These are phyloP conservation scores for Linnemannia schmuckeri DNA, from an alignment of 192 early-diverging fungal genomes.

Conservation along the genomic window DNA sequence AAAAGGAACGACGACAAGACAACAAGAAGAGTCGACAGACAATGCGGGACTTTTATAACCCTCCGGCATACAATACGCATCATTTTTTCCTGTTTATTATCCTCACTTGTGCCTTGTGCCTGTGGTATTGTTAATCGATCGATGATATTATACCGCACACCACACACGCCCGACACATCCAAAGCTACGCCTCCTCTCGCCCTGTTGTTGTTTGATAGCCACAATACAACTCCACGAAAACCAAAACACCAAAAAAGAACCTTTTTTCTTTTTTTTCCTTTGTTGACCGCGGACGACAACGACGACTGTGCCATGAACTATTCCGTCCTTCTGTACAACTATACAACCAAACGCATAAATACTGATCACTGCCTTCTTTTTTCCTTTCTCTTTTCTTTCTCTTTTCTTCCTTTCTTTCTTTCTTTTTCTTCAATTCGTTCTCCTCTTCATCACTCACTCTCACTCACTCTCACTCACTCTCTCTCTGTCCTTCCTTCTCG, in stretches of 20 bases:
- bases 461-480: not conserved
- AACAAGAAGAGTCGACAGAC: not conserved
- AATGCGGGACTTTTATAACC: not conserved
- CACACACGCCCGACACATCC: not conserved
- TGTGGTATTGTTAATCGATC: too few species aligned
- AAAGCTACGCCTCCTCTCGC: not conserved
- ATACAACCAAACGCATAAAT: not conserved
- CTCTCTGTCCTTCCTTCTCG: not conserved
- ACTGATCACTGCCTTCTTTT: not conserved
- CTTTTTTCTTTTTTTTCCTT: too few species aligned
- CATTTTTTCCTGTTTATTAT: too few species aligned
- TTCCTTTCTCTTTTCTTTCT: not conserved
- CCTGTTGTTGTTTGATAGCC: too few species aligned
- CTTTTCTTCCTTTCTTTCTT: not conserved
- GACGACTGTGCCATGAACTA: not conserved
- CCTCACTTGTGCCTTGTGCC: too few species aligned
- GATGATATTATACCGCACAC: too few species aligned
- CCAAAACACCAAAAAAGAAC: constrained; percentile 2
- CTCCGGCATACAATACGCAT: too few species aligned
- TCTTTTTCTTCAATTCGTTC: not conserved
- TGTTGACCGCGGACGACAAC: not conserved
- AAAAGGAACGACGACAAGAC: too few species aligned
- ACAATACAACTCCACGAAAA: not conserved
- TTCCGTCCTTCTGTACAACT: not conserved
- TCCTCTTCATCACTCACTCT: not conserved